These are phyloP conservation scores for Teunomyces pallodes DNA, from an alignment of 805 yeast genomes.

Conservation along the genomic window DNA sequence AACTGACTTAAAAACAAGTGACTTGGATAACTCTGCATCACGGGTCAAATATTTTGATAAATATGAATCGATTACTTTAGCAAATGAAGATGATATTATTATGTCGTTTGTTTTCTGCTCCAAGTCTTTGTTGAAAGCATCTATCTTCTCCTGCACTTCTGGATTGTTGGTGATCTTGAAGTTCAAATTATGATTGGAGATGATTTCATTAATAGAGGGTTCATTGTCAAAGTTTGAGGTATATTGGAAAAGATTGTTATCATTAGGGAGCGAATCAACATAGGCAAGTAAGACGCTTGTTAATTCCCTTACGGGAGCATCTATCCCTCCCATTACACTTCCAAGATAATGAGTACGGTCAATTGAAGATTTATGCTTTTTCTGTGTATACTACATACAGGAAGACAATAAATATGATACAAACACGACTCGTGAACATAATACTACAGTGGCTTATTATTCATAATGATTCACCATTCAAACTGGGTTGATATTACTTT, in stretches of 20 bases:
- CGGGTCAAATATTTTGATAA: not conserved
- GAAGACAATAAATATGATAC: not conserved
- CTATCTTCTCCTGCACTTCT: constrained; percentile 10
- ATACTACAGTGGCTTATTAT: no score
- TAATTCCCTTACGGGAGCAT: not conserved
- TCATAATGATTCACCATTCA: no score
- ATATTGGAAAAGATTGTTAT: not conserved
- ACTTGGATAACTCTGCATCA: not conserved
- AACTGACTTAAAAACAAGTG: not conserved
- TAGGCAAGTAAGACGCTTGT: not conserved
- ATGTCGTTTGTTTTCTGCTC: constrained; percentile 19
- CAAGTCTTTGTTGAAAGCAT: constrained; percentile 21
- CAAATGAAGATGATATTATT: constrained; percentile 21
- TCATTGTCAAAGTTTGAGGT: not conserved
- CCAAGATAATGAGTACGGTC: not conserved
- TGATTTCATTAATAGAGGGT: not conserved
- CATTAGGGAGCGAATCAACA: not conserved
- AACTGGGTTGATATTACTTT: no score
- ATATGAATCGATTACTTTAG: constrained; percentile 12
- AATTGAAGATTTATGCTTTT: not conserved
- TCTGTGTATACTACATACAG: not conserved
- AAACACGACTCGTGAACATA: no score
- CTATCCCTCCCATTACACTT: constrained; percentile 1
- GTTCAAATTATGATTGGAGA: constrained; percentile 2
- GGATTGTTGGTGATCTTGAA: constrained; percentile 3